Conservation (phyloP, 371 early-diverging fungal species). For the Lichtheimia hyalospora region DNA sequence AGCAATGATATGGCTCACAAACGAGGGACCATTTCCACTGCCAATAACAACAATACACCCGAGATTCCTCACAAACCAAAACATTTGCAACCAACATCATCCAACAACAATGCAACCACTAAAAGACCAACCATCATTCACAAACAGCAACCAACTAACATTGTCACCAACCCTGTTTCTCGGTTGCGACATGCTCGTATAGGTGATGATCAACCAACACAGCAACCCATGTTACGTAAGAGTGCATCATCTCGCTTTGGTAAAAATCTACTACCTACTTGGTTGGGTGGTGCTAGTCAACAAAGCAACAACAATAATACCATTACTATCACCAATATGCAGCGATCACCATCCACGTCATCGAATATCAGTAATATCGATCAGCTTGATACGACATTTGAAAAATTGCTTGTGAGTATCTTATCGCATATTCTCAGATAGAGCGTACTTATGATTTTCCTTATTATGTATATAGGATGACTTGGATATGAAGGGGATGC, state of each 20-base stretch:
- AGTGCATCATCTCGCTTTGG: constrained; percentile 42
- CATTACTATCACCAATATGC: not conserved
- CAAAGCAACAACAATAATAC: not conserved
- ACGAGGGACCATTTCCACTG: not conserved
- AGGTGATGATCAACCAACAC: not conserved
- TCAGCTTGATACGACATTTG: constrained; percentile 9
- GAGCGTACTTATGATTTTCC: not conserved
- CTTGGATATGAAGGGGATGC: constrained; percentile 57
- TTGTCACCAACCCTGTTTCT: not conserved
- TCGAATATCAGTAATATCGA: not conserved
- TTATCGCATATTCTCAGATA: not conserved
- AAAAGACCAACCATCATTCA: not conserved
- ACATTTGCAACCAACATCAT: not conserved
- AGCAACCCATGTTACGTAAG: constrained; percentile 15
- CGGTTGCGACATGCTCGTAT: not conserved
- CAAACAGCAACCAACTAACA: not conserved
- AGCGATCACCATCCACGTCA: not conserved
- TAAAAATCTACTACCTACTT: constrained; percentile 37
- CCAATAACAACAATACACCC: not conserved
- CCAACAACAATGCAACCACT: not conserved
- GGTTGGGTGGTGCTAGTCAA: constrained; percentile 27
- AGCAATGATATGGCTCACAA: constrained; percentile 6
- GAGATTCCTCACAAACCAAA: constrained; percentile 7
- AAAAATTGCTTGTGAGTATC: constrained; percentile 13
- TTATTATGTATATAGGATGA: constrained; percentile 38